Evolutionary conservation across 768 basidiomycete species (phyloP), one percentile per base, ranked within the genome.

Genomic region (Panaeolus cyanescens): DNA sequence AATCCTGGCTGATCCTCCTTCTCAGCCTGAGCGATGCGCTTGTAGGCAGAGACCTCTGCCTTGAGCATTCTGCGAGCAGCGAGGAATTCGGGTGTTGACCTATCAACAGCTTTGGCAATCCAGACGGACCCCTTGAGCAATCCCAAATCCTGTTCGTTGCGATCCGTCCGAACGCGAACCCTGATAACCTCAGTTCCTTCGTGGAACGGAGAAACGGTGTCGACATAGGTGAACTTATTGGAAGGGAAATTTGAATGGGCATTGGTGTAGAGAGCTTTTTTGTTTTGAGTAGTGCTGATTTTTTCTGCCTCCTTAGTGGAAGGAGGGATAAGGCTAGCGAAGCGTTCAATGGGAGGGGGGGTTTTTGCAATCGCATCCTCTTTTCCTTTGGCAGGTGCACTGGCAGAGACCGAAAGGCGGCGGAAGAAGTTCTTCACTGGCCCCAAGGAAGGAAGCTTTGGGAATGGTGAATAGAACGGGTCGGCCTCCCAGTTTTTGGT

Each of bases 31-130:
- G 55, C 54, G 15, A 61, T 61, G 1, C 60, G 39, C 42, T 32
- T 56, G 22, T 61, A 61, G 4, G 36, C 60, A 10, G 30, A 15
- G 2, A 58, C n/a, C 19, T 58, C 56, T 22, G 56, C 55, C 22
- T 33, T 50, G 22, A 50, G 7, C 45, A 50, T 50, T 4, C 30
- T 28, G 4, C 45, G 8, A 28, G 45, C 45, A 3, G 25, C 45
- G 25, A 25, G 45, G 19, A 12, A 50, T 12, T 50, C 45, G 4
- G 4, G 19, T 1, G 45, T 50, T 4, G 45, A 50, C 3, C 45
- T 22, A 50, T 50, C 45, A 15, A 50, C 45, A 1, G 45, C 25
- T 50, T 50, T 50, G 4, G 45, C 45, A 28, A 50, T 28, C 45
- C 45, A 50, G 15, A 50, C 25, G 0, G 45, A 50, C 12, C 45